Percentiles rank a stretch among this genome's conserved stretches.
These are phyloP conservation scores for Cucurbita pepo DNA, from an alignment of 306 rosid genomes.

Conservation along the genomic window DNA sequence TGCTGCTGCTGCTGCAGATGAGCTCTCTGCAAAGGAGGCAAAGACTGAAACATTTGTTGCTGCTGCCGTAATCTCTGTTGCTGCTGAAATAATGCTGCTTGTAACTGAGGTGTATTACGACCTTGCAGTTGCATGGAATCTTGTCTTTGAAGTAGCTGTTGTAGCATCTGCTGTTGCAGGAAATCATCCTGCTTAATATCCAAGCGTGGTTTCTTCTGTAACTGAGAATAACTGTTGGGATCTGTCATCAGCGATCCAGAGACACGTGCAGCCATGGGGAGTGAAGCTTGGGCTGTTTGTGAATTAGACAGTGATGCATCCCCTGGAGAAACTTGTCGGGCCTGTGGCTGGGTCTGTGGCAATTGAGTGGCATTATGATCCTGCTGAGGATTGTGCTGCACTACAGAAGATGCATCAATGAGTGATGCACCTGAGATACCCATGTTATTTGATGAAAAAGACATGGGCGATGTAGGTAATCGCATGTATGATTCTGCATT, in stretches of 20 bases:
- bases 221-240: conserved; percentile 45
- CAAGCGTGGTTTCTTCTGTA: conserved; percentile 62
- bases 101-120: conserved; percentile 7
- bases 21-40: conserved; percentile 71
- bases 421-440: conserved; percentile 81
- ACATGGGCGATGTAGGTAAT: conserved; percentile 80
- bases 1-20: conserved; percentile 23
- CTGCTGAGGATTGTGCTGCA: conserved; percentile 72
- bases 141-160: conserved; percentile 12
- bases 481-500: conserved; percentile 73
- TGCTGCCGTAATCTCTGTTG: conserved; percentile 31
- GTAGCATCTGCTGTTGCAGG: conserved; percentile 12
- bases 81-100: conserved; percentile 28
- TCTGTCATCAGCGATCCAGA: conserved; percentile 60
- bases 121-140: conserved; percentile 12
- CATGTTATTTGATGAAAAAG: conserved; percentile 78
- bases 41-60: conserved; percentile 59
- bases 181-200: conserved; percentile 77
- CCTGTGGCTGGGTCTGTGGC: conserved; percentile 46
- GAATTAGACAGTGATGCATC: conserved; percentile 39
- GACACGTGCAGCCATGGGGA: conserved; percentile 39
- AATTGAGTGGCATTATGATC: conserved; percentile 54
- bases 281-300: conserved; percentile 35
- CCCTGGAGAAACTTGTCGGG: conserved; percentile 56
- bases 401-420: conserved; percentile 76